Evolutionary conservation across 2,329 filamentous ascomycete genomes (phyloP).

Genomic region (Ceratocystis colombiana): DNA sequence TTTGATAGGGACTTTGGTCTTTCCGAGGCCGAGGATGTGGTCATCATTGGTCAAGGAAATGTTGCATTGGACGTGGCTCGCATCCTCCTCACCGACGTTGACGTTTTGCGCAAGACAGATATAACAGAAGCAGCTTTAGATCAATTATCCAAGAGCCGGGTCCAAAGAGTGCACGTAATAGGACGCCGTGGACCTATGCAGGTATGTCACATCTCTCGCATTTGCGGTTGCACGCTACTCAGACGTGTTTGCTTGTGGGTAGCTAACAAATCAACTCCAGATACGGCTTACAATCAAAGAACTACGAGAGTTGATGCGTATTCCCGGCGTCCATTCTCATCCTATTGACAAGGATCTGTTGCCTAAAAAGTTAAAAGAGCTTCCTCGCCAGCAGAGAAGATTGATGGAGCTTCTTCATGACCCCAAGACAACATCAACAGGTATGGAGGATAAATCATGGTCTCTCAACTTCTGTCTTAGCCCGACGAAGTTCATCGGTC

Average conservation of each 20-base stretch:
- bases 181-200: slow-evolving; percentile 83
- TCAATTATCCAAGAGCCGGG: slow-evolving; percentile 57
- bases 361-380: slow-evolving; percentile 54
- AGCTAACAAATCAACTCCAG: slow-evolving; percentile 35
- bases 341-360: slow-evolving; percentile 57
- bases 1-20: slow-evolving; percentile 57
- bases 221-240: neutral
- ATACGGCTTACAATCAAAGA: slow-evolving; percentile 96
- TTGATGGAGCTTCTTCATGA: slow-evolving; percentile 67
- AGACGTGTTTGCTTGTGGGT: neutral
- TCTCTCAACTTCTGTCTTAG: slow-evolving; percentile 77
- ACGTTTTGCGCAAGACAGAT: slow-evolving; percentile 68
- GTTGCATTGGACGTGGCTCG: slow-evolving; percentile 89
- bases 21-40: slow-evolving; percentile 64
- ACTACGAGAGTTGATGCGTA: slow-evolving; percentile 72
- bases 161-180: slow-evolving; percentile 76
- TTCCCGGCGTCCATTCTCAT: slow-evolving; percentile 61
- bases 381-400: slow-evolving; percentile 66
- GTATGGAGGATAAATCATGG: slow-evolving; percentile 57
- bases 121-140: slow-evolving; percentile 79
- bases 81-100: slow-evolving; percentile 67
- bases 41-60: slow-evolving; percentile 90
- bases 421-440: slow-evolving; percentile 45
- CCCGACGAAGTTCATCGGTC: slow-evolving; percentile 56
- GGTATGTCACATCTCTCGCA: slow-evolving; percentile 35